These are phyloP conservation scores for Cokeromyces recurvatus DNA, from an alignment of 371 early-diverging fungal genomes.

Conservation along the genomic window DNA sequence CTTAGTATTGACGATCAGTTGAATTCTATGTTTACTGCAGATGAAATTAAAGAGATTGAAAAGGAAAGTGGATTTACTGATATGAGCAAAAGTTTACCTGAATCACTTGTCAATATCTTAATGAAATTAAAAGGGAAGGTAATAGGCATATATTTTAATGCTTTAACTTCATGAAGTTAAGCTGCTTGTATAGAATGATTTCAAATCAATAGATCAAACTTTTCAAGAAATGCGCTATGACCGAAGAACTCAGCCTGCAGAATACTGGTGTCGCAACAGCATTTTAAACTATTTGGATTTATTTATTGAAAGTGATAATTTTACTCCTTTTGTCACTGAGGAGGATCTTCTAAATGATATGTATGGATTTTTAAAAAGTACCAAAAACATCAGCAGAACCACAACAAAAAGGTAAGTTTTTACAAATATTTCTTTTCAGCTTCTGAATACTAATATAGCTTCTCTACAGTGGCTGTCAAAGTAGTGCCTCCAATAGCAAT, in stretches of 20 bases:
- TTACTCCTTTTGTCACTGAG: neutral
- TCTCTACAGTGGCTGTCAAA: neutral
- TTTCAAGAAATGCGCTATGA: conserved; percentile 7
- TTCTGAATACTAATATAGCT: neutral
- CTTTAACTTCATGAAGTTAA: conserved; percentile 4
- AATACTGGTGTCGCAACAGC: neutral
- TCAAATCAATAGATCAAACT: conserved; percentile 9
- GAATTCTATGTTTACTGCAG: conserved; percentile 4
- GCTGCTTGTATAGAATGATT: conserved; percentile 9
- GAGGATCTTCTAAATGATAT: neutral
- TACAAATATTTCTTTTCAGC: neutral
- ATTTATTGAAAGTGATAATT: neutral
- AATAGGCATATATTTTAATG: too few species aligned
- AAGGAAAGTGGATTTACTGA: conserved; percentile 7
- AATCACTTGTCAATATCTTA: conserved; percentile 4
- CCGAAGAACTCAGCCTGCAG: conserved; percentile 6
- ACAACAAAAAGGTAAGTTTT: neutral
- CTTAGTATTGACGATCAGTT: conserved; percentile 6
- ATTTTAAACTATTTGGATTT: neutral
- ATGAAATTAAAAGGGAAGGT: conserved; percentile 5
- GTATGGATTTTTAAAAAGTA: neutral
- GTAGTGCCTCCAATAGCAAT: conserved; percentile 2
- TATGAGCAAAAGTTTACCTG: neutral
- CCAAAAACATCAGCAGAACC: neutral
- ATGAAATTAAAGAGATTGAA: conserved; percentile 11